phyloP scores from a whole-genome alignment of 345 rosid species.

The Populus deltoides region DNA sequence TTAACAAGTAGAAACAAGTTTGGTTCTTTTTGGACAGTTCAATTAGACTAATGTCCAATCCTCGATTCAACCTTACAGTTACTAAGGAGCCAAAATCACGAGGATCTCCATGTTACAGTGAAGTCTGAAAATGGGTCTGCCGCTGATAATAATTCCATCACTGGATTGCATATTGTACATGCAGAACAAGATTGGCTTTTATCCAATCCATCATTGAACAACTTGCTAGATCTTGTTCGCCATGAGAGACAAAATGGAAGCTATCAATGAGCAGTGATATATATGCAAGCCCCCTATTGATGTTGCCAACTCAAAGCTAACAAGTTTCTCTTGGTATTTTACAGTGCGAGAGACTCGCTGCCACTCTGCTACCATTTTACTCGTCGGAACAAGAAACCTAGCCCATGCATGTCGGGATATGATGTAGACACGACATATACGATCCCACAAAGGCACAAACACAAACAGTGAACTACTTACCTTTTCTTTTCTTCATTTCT shows the following conservation, averaged over 20 bases:
- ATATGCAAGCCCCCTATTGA: not conserved
- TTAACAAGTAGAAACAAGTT: no score
- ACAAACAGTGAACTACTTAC: not conserved
- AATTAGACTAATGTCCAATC: not conserved
- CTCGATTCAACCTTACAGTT: not conserved
- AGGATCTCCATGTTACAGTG: not conserved
- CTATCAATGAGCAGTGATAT: not conserved
- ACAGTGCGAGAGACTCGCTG: no score
- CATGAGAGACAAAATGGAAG: not conserved
- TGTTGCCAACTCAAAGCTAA: not conserved
- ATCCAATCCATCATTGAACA: not conserved
- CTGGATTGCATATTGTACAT: not conserved
- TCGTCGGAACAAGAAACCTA: no score
- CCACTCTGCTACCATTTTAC: no score
- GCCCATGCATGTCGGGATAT: not conserved
- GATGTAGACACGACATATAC: not conserved
- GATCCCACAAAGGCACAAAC: not conserved
- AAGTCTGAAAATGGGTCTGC: not conserved
- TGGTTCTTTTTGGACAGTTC: not conserved
- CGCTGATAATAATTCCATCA: not conserved
- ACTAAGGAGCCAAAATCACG: slow-evolving; percentile 3
- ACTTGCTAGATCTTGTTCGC: not conserved
- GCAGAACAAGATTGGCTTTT: not conserved
- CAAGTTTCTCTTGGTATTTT: no score
- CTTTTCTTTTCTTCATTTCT: no score